These are phyloP conservation scores for Elongisporangium anandrum DNA, from an alignment of 352 stramenopile genomes.

Conservation along the genomic window DNA sequence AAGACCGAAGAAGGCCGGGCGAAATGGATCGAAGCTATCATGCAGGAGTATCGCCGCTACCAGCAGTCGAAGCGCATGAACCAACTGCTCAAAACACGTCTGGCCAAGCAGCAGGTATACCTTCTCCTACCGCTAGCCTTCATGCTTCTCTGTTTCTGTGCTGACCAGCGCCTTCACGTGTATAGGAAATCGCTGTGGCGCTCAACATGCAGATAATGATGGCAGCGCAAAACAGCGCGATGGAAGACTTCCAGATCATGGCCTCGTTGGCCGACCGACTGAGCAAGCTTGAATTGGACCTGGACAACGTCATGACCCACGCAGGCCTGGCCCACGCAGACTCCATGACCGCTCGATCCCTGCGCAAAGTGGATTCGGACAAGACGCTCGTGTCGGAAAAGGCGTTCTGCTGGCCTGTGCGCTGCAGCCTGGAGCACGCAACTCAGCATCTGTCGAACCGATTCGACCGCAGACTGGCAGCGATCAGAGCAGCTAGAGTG, in stretches of 20 bases:
- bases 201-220: background rate
- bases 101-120: background rate
- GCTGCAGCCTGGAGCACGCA: background rate
- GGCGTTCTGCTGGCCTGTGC: background rate
- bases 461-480: background rate
- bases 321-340: background rate
- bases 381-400: background rate
- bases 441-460: background rate
- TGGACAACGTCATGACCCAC: background rate
- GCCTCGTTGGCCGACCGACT: background rate
- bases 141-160: background rate
- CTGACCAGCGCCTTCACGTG: background rate
- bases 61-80: background rate
- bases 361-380: background rate
- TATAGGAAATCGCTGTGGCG: background rate
- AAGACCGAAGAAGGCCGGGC: background rate
- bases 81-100: background rate
- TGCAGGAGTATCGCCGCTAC: background rate
- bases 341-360: background rate
- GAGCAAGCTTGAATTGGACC: background rate
- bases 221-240: background rate
- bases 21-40: background rate
- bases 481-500: background rate
- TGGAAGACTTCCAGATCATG: background rate
- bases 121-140: too few relatives aligned